phyloP scores from a whole-genome alignment of 2,329 filamentous ascomycete genomes.

The Trichothecium sympodiale region DNA sequence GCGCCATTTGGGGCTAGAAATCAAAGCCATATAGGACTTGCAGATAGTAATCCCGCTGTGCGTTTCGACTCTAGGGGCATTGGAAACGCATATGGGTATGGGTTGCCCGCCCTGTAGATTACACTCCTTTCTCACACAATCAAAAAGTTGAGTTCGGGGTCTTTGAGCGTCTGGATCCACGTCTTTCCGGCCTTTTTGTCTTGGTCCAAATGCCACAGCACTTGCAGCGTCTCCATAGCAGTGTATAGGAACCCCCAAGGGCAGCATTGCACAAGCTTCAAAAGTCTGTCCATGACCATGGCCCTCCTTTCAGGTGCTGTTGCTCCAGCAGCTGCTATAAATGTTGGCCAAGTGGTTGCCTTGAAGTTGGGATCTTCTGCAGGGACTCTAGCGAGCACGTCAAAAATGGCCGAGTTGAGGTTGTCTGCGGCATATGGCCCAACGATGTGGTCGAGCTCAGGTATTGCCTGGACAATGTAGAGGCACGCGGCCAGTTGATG shows the following conservation, averaged over 20 bases:
- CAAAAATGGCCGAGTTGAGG: conserved; percentile 33
- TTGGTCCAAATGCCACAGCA: conserved; percentile 29
- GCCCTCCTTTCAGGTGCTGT: conserved; percentile 27
- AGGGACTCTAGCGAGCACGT: conserved; percentile 34
- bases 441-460: conserved; percentile 15
- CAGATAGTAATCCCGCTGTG: too few relatives aligned
- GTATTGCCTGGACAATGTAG: conserved; percentile 31
- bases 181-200: conserved; percentile 16
- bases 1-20: too few relatives aligned
- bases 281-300: conserved; percentile 37
- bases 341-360: conserved; percentile 44
- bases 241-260: conserved; percentile 39
- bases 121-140: conserved; percentile 21
- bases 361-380: conserved; percentile 42
- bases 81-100: too few relatives aligned
- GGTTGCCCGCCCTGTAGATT: too few relatives aligned
- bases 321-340: conserved; percentile 42
- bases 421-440: conserved; percentile 16
- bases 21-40: too few relatives aligned
- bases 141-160: conserved; percentile 29
- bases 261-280: conserved; percentile 25
- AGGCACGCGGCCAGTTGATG: conserved; percentile 33
- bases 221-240: conserved; percentile 31
- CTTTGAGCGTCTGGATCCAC: conserved; percentile 33
- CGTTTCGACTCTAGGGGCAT: too few relatives aligned